Conservation (phyloP, 2,329 filamentous ascomycete genomes). For the Lecanosticta acicola region DNA sequence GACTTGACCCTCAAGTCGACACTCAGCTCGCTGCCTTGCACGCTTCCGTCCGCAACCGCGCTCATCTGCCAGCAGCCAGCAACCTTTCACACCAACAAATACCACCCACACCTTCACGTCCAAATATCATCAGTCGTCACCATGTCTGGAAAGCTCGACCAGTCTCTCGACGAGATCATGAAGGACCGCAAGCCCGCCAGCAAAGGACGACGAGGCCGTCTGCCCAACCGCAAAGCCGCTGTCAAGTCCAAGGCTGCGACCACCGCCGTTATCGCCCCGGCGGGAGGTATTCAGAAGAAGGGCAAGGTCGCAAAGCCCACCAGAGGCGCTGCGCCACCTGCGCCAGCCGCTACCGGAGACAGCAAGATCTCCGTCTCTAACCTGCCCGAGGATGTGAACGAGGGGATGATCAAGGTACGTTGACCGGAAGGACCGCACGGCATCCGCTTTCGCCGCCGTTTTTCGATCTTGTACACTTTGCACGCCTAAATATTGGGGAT, state of each 20-base stretch:
- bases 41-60: constrained; percentile 5
- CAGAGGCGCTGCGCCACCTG: constrained; percentile 55
- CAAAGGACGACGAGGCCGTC: constrained; percentile 42
- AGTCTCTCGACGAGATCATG: constrained; percentile 96
- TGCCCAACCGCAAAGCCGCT: constrained; percentile 45
- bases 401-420: constrained; percentile 99
- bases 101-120: constrained; percentile 3
- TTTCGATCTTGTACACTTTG: constrained; percentile 22
- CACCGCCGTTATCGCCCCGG: constrained; percentile 53
- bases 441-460: constrained; percentile 27
- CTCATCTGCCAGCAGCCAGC: constrained; percentile 4
- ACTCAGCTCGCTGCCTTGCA: constrained; percentile 1
- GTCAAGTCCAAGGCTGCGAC: constrained; percentile 46
- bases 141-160: constrained; percentile 94
- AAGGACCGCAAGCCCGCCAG: constrained; percentile 59
- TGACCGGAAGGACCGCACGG: constrained; percentile 60
- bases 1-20: constrained; percentile 3
- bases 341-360: constrained; percentile 59
- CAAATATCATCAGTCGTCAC: constrained; percentile 32
- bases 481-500: constrained; percentile 8
- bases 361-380: constrained; percentile 99
- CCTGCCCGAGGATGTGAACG: constrained; percentile 94
- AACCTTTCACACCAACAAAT: not conserved
- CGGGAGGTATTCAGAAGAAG: constrained; percentile 78
- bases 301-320: constrained; percentile 49